Base-by-base conservation (phyloP, 768 basidiomycete species). In the Lepiota brunneoincarnata region DNA sequence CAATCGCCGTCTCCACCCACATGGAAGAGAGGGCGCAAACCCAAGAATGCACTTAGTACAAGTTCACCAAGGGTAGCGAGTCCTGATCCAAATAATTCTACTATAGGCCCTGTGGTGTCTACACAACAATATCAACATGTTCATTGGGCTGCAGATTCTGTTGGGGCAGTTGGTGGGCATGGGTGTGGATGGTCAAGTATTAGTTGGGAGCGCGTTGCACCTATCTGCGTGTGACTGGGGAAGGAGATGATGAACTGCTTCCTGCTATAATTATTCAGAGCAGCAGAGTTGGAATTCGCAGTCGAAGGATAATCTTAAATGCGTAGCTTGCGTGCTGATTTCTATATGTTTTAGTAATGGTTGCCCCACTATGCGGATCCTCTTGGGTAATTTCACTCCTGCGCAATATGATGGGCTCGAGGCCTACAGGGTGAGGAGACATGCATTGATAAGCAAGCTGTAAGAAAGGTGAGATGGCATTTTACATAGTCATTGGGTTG, bases 371-470 rank as follows among this genome's bases (percentile, higher is more conserved):
- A 49, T 24, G 24, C 42, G 91, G 64, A 89, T 93, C 44, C 73
- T 94, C 57, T 91, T 94, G 86, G 89, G 92, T 66, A 91, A 91
- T 61, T 88, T 95, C 61, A 86, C 84, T 57, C 79, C 85, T 2
- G 83, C 77, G 12, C 93, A 95, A 64, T 91, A 93, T 64, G 91
- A 93, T 40, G 81, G 93, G 1, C 95, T 93, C 59, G 93, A 95
- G 62, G 88, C 89, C 0, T 95, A 93, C 66, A 74, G 91, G n/a
- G n/a, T n/a, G n/a, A n/a, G n/a, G 54, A 78, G 93, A 17, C 87
- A 91, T 60, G 90, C 89, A 1, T 69, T 95, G 17, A 86, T 1
- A 93, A 93, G 63, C 86, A 87, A 61, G 85, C 84, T 18, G 88
- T 95, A 2, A 74, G 91, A 23, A 92, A 87, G 76, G 92, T 86